Conservation (phyloP, 2,329 filamentous ascomycete species). For the Neofusicoccum ribis region DNA sequence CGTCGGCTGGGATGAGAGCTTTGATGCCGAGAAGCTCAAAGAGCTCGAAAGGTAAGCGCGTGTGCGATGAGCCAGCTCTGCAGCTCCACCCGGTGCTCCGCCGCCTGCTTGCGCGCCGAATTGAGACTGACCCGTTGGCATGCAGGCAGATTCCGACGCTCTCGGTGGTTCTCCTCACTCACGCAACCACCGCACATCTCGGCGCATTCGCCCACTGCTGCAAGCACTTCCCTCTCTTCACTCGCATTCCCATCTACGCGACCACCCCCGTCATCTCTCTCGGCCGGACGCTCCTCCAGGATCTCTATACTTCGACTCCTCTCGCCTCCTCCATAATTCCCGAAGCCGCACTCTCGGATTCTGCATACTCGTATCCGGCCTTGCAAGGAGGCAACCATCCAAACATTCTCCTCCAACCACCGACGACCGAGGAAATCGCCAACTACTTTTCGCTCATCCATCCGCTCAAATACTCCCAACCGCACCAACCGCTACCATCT, state of each 20-base stretch:
- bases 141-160: slow-evolving; percentile 83
- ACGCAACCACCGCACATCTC: slow-evolving; percentile 87
- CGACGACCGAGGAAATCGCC: slow-evolving; percentile 84
- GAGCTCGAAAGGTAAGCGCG: slow-evolving; percentile 78
- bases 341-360: slow-evolving; percentile 68
- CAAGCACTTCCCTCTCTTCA: slow-evolving; percentile 91
- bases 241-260: slow-evolving; percentile 89
- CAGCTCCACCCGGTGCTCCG: no score
- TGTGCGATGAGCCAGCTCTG: background rate
- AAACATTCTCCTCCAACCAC: slow-evolving; percentile 64
- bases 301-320: slow-evolving; percentile 87
- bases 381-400: slow-evolving; percentile 48
- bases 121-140: slow-evolving; percentile 7
- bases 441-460: slow-evolving; percentile 89
- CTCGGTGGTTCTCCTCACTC: slow-evolving; percentile 90
- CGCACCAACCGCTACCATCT: slow-evolving; percentile 83
- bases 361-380: slow-evolving; percentile 54
- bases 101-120: background rate
- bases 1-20: slow-evolving; percentile 92
- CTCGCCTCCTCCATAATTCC: slow-evolving; percentile 84
- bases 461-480: slow-evolving; percentile 93
- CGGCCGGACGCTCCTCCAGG: slow-evolving; percentile 85
- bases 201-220: slow-evolving; percentile 95
- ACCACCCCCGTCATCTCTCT: slow-evolving; percentile 92
- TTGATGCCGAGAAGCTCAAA: slow-evolving; percentile 77